Evolutionary conservation across 164 flowering plant species (phyloP).

Genomic region (Magnolia sinica): DNA sequence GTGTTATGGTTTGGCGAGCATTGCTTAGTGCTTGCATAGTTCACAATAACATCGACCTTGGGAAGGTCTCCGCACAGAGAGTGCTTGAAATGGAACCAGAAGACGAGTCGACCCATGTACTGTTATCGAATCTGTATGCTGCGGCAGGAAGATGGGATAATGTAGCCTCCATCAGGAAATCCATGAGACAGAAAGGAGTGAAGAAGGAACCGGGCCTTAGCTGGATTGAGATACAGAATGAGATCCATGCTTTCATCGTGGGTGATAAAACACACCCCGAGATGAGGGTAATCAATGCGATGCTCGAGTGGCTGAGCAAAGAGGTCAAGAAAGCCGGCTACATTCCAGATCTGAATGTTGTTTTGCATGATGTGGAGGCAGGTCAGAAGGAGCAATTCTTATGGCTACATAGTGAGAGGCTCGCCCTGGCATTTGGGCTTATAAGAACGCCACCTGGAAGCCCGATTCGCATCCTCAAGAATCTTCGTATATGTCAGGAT

Average conservation of each 20-base stretch:
- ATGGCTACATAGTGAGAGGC: constrained; percentile 88
- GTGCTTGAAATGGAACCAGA: constrained; percentile 78
- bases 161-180: constrained; percentile 60
- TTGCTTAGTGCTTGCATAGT: constrained; percentile 80
- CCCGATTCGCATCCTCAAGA: constrained; percentile 73
- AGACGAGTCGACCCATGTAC: constrained; percentile 69
- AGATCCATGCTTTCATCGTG: constrained; percentile 62
- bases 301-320: constrained; percentile 70
- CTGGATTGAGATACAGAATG: constrained; percentile 77
- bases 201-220: constrained; percentile 89
- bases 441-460: constrained; percentile 47
- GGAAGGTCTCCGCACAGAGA: constrained; percentile 48
- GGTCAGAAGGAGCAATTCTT: constrained; percentile 65
- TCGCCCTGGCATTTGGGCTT: constrained; percentile 78
- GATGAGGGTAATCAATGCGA: constrained; percentile 51
- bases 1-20: constrained; percentile 89
- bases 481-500: constrained; percentile 74
- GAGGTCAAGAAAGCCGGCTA: constrained; percentile 56
- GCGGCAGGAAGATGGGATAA: constrained; percentile 61
- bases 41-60: constrained; percentile 71
- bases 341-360: constrained; percentile 49
- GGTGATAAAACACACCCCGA: constrained; percentile 79
- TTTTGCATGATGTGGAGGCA: constrained; percentile 71
- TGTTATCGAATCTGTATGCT: constrained; percentile 83
- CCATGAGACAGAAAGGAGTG: constrained; percentile 71